phyloP scores from a whole-genome alignment of 2,329 filamentous ascomycete genomes.

The Allantophomopsis lycopodina region DNA sequence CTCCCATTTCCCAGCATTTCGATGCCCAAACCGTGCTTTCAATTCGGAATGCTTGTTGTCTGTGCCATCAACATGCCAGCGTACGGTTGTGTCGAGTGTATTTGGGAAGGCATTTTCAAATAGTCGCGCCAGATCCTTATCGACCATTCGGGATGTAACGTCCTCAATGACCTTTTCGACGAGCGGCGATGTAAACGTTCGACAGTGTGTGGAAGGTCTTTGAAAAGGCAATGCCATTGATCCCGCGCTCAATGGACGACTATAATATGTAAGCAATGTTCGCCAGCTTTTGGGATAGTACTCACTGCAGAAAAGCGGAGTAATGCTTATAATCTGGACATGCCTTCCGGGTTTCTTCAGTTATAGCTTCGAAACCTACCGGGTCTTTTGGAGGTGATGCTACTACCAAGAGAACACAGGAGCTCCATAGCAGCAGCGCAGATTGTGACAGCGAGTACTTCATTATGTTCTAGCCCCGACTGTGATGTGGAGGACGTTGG shows the following conservation, averaged over 20 bases:
- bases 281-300: neutral
- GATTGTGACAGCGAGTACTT: too few relatives aligned
- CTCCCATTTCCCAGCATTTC: slow-evolving; percentile 55
- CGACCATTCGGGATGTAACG: slow-evolving; percentile 64
- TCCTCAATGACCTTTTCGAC: slow-evolving; percentile 84
- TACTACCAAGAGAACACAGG: too few relatives aligned
- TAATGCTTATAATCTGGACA: slow-evolving; percentile 21
- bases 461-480: too few relatives aligned
- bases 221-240: slow-evolving; percentile 75
- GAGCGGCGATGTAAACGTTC: slow-evolving; percentile 74
- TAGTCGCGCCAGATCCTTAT: slow-evolving; percentile 78
- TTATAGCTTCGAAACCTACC: too few relatives aligned
- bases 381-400: too few relatives aligned
- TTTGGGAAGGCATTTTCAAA: slow-evolving; percentile 94
- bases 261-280: slow-evolving; percentile 20
- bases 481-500: too few relatives aligned
- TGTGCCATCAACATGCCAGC: slow-evolving; percentile 51
- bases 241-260: slow-evolving; percentile 67
- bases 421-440: too few relatives aligned
- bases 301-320: slow-evolving; percentile 6
- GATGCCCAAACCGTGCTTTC: slow-evolving; percentile 20
- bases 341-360: slow-evolving; percentile 5
- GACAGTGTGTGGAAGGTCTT: slow-evolving; percentile 65
- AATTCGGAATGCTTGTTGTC: slow-evolving; percentile 21
- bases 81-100: slow-evolving; percentile 57